These are phyloP conservation scores for Fusarium vanettenii DNA, from an alignment of 2,329 filamentous ascomycete genomes.

Conservation along the genomic window DNA sequence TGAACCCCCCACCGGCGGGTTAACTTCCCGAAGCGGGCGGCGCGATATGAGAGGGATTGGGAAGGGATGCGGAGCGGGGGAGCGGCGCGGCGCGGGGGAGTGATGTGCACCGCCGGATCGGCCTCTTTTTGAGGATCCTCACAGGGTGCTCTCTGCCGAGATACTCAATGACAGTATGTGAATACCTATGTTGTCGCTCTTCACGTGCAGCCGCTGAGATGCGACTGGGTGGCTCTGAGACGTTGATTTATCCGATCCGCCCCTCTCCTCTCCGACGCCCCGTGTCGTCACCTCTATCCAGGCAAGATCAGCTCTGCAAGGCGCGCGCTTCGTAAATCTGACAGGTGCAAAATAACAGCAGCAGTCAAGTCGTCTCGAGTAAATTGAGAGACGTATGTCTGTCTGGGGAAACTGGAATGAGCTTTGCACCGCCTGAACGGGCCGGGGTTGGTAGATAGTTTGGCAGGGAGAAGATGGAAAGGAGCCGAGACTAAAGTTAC, in stretches of 20 bases:
- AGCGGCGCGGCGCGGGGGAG: slow-evolving; percentile 19
- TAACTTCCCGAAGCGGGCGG: slow-evolving; percentile 34
- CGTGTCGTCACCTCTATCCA: background rate
- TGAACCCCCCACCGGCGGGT: slow-evolving; percentile 30
- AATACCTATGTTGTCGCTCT: background rate
- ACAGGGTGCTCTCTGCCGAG: slow-evolving; percentile 1
- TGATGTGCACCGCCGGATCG: slow-evolving; percentile 25
- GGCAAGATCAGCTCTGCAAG: slow-evolving; percentile 4
- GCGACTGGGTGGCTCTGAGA: background rate
- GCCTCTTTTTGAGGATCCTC: slow-evolving; percentile 5
- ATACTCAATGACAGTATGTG: background rate
- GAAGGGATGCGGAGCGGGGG: slow-evolving; percentile 13
- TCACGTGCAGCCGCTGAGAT: background rate
- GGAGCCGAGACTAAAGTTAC: slow-evolving; percentile 5
- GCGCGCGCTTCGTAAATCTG: slow-evolving; percentile 10
- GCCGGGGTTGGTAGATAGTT: background rate
- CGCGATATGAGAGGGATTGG: slow-evolving; percentile 7
- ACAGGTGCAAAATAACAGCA: slow-evolving; percentile 7
- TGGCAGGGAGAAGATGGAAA: background rate
- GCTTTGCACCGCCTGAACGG: slow-evolving; percentile 4
- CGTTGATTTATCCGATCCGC: background rate
- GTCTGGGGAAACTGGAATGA: slow-evolving; percentile 30
- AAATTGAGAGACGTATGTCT: slow-evolving; percentile 17
- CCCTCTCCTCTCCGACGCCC: background rate
- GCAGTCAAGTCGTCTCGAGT: background rate